Conservation (phyloP, 495 filamentous ascomycete species). For the Immersiella caudata region DNA sequence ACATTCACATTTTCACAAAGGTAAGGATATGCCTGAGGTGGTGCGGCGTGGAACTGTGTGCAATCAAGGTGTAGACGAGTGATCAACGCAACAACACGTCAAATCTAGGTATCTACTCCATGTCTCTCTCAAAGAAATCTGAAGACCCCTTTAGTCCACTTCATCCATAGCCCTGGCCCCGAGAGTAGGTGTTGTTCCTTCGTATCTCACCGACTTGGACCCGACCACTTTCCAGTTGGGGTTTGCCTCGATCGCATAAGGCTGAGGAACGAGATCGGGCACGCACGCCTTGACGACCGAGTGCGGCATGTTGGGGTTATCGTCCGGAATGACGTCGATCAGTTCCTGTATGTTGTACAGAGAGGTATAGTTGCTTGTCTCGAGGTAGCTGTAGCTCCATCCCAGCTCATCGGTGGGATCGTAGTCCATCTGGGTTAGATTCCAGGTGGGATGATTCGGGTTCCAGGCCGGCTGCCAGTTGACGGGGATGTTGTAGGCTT, state of each 20-base stretch:
- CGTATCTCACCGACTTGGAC: constrained; percentile 1
- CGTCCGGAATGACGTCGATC: constrained; percentile 12
- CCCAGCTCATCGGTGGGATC: neutral
- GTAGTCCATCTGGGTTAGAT: neutral
- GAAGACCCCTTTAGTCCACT: no score
- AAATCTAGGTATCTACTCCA: no score
- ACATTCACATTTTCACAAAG: no score
- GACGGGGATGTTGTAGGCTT: neutral
- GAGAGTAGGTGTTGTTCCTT: neutral
- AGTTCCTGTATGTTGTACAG: neutral
- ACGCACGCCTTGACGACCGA: constrained; percentile 5
- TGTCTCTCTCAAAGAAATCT: no score
- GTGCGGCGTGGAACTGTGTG: no score
- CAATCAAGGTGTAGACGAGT: no score
- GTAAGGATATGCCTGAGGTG: no score
- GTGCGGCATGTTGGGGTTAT: constrained; percentile 20
- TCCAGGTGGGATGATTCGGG: neutral
- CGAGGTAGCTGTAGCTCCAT: constrained; percentile 11
- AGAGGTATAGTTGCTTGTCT: neutral
- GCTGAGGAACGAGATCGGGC: neutral
- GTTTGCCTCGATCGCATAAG: neutral
- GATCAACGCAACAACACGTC: no score
- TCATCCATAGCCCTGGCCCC: no score
- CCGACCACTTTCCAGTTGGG: constrained; percentile 9
- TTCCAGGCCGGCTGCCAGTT: neutral